Conservation (phyloP, 1,284 basidiomycete genomes). For the Cutaneotrichosporon mucoides region DNA sequence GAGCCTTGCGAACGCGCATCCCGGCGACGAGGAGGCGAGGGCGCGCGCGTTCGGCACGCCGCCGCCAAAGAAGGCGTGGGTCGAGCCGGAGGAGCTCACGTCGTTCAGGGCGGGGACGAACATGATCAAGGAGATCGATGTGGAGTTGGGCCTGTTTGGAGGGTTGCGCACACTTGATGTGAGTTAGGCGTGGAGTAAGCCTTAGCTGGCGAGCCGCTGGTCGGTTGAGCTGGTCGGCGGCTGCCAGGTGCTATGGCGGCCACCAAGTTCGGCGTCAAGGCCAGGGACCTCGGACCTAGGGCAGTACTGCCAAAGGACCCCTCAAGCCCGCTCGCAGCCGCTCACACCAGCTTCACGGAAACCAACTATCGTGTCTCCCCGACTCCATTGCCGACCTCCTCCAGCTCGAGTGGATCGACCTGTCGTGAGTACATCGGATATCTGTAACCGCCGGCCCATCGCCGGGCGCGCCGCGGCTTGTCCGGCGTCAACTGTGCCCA, state of each 20-base stretch:
- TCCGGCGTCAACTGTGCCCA: no score
- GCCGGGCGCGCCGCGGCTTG: no score
- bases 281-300: no score
- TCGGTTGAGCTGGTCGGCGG: no score
- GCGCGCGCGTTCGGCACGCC: constrained; percentile 22
- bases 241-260: no score
- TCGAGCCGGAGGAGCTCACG: constrained; percentile 44
- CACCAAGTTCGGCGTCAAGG: no score
- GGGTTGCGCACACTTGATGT: constrained; percentile 44
- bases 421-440: constrained; percentile 48
- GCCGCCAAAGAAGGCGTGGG: constrained; percentile 24
- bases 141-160: constrained; percentile 45
- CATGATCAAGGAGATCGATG: constrained; percentile 34
- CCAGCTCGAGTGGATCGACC: constrained; percentile 36
- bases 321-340: no score
- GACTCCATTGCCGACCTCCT: constrained; percentile 45
- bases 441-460: no score
- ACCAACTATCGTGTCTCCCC: constrained; percentile 34
- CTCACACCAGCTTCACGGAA: constrained; percentile 38
- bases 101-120: constrained; percentile 35
- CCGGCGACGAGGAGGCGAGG: constrained; percentile 12
- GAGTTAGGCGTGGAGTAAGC: constrained; percentile 22
- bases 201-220: no score
- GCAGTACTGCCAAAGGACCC: no score
- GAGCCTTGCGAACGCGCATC: background rate